Evolutionary conservation across 2,329 filamentous ascomycete species (phyloP).

Genomic region (Ascocoryne sarcoides): DNA sequence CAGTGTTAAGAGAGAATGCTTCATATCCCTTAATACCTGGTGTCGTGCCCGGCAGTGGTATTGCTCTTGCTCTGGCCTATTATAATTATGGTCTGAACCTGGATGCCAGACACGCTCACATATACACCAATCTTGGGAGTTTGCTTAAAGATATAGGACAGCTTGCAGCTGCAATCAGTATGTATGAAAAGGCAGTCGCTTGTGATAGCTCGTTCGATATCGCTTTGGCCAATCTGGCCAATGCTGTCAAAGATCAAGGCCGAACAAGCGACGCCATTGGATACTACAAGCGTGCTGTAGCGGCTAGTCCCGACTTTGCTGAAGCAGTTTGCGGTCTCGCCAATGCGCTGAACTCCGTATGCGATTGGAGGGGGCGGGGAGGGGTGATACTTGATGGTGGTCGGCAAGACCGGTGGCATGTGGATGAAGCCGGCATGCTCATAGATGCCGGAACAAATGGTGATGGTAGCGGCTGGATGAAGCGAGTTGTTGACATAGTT

Average conservation of each 20-base stretch:
- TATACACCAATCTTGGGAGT: slow-evolving; percentile 94
- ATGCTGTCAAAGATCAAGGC: slow-evolving; percentile 95
- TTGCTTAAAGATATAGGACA: slow-evolving; percentile 94
- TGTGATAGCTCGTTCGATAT: slow-evolving; percentile 97
- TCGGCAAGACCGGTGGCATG: slow-evolving; percentile 83
- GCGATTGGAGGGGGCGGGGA: slow-evolving; percentile 84
- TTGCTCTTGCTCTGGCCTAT: slow-evolving; percentile 81
- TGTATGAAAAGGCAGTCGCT: slow-evolving; percentile 91
- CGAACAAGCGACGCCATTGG: slow-evolving; percentile 83
- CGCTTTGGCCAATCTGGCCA: slow-evolving; percentile 89
- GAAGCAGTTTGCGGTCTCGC: slow-evolving; percentile 94
- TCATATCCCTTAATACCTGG: slow-evolving; percentile 56
- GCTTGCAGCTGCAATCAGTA: slow-evolving; percentile 80
- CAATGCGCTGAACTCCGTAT: slow-evolving; percentile 93
- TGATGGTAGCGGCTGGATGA: slow-evolving; percentile 69
- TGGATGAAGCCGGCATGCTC: slow-evolving; percentile 75
- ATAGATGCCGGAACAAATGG: slow-evolving; percentile 58
- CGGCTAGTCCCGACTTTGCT: slow-evolving; percentile 88
- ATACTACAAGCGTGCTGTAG: slow-evolving; percentile 86
- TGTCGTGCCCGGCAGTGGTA: slow-evolving; percentile 74
- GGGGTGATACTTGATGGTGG: slow-evolving; percentile 70
- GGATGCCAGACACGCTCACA: slow-evolving; percentile 82
- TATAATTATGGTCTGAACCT: slow-evolving; percentile 90
- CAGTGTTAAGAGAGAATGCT: slow-evolving; percentile 22
- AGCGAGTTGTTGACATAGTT: slow-evolving; percentile 85